Conservation (phyloP, 495 filamentous ascomycete species). For the Penicillium bialowiezense region DNA sequence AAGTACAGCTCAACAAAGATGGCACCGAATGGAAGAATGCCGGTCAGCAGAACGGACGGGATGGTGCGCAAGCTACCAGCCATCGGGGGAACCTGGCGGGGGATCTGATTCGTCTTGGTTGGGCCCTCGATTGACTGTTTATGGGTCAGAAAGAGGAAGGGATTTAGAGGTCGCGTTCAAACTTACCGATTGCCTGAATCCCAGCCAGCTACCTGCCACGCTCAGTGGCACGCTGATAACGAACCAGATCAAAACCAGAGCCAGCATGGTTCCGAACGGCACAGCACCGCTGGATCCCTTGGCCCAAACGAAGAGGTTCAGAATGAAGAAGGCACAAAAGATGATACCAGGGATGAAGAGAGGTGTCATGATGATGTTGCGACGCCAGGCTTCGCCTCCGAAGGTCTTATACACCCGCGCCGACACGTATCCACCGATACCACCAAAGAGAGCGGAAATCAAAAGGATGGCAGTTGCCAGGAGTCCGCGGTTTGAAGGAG, state of each 20-base stretch:
- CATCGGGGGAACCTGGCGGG: conserved; percentile 86
- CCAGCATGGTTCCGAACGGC: conserved; percentile 93
- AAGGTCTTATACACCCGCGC: conserved; percentile 89
- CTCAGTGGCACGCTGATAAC: conserved; percentile 90
- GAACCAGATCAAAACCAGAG: conserved; percentile 93
- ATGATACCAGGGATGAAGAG: conserved; percentile 82
- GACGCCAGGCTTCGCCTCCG: conserved; percentile 88
- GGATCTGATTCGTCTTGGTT: conserved; percentile 95
- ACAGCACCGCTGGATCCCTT: conserved; percentile 88
- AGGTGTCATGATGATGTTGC: conserved; percentile 86
- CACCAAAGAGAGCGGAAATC: conserved; percentile 88
- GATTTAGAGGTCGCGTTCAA: background rate
- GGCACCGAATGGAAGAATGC: conserved; percentile 88
- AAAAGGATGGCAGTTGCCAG: conserved; percentile 88
- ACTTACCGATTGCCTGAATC: conserved; percentile 64
- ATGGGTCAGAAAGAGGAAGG: conserved; percentile 9
- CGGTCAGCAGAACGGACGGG: conserved; percentile 84
- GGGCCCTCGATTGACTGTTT: conserved; percentile 63
- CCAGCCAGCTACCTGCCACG: conserved; percentile 87
- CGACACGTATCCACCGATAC: conserved; percentile 89
- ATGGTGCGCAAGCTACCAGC: conserved; percentile 77
- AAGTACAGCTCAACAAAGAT: conserved; percentile 98
- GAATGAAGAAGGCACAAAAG: conserved; percentile 84
- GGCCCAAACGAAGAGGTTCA: conserved; percentile 95
- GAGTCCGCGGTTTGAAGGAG: conserved; percentile 90